These are phyloP conservation scores for Camellia japonica DNA, from an alignment of 148 eudicot genomes.

Conservation along the genomic window DNA sequence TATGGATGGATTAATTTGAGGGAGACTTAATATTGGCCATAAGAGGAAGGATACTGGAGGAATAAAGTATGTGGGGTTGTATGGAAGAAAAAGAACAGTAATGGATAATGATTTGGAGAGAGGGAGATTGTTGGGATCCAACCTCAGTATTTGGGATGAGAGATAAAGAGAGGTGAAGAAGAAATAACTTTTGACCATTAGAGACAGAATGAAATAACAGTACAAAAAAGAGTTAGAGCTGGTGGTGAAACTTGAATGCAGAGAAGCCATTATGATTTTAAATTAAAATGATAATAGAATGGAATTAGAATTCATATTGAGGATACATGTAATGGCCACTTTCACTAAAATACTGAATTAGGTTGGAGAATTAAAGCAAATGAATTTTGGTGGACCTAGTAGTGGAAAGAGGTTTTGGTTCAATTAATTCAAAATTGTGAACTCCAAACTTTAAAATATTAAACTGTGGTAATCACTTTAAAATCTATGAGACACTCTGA, in stretches of 20 bases:
- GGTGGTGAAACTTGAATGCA: neutral
- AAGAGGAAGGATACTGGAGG: neutral
- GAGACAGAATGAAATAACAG: neutral
- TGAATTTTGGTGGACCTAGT: neutral
- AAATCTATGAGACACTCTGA: conserved; percentile 4
- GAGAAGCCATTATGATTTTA: neutral
- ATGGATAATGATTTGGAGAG: neutral
- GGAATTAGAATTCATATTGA: neutral
- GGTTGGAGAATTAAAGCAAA: neutral
- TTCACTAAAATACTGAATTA: neutral
- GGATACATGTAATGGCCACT: neutral
- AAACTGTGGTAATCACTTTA: neutral
- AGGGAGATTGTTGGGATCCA: neutral
- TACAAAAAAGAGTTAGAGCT: neutral
- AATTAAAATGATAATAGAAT: neutral
- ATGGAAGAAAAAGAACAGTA: neutral
- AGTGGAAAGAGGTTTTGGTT: neutral
- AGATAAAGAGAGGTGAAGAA: neutral
- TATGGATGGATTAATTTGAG: neutral
- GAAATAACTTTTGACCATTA: neutral
- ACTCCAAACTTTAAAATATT: neutral
- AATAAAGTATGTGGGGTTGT: neutral
- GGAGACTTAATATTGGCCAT: neutral
- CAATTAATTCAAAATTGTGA: neutral
- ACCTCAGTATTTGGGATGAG: neutral